Base-by-base conservation (phyloP, 2,329 filamentous ascomycete species). In the Aspergillus hortae region DNA sequence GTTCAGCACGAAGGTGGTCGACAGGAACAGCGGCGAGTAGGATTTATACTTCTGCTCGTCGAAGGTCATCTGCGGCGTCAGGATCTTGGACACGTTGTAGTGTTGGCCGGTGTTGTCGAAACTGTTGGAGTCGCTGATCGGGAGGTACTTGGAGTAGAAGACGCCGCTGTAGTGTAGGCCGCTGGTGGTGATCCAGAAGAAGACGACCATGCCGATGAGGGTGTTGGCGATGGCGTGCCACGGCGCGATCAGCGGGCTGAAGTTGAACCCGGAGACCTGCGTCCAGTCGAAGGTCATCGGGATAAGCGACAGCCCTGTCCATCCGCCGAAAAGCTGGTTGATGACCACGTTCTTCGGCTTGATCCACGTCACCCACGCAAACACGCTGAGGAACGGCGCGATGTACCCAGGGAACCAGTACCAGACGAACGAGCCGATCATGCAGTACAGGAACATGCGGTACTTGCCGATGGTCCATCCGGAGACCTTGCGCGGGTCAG, bases 271-370 rank as follows among this genome's bases (percentile, higher is more conserved):
- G 3, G 85, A 79, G 48, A 89, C 79, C 60, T 89, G 85, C 4
- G 85, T 86, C 86, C 87, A 90, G 73, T 90, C 87, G 62, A 90
- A 89, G 0, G 86, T 89, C 30, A 90, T 82, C 1, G 87, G 87
- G 6, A 90, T 71, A 25, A 90, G 63, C 0, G 84, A 87, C 3
- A 90, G 57, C 0, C 88, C 87, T 0, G 83, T 86, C 45, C 76
- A 77, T 1, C 85, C 86, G 2, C 88, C 88, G 59, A 90, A 90
- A 1, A 90, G 63, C 65, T 90, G 87, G 58, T 90, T 91, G 36
- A 90, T 69, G 9, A 88, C 71, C 0, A 82, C 75, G 53, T 82
- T 89, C 46, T 89, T 76, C 0, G 88, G 88, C 1, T 81, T 82
- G 51, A 89, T 80, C 86, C 87, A 90, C 0, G 87, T 89, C 10